Conservation (phyloP, 2,329 filamentous ascomycete genomes). For the Talaromyces sp. region DNA sequence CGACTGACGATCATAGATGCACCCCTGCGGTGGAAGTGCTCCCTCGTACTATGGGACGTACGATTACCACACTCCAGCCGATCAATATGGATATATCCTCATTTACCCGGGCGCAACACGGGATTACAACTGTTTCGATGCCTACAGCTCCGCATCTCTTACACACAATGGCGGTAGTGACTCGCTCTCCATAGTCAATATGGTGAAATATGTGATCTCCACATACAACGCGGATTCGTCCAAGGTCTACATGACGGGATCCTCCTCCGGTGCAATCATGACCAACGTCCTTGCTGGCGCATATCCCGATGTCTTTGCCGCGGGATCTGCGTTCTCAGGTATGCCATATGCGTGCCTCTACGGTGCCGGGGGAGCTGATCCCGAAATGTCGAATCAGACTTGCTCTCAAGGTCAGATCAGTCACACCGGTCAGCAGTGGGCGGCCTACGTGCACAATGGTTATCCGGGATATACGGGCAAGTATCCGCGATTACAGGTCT, state of each 20-base stretch:
- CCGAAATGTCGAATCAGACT: constrained; percentile 3
- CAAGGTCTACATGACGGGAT: constrained; percentile 15
- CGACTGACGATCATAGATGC: background rate
- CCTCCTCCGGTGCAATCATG: constrained; percentile 15
- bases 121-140: constrained; percentile 9
- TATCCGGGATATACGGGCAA: constrained; percentile 10
- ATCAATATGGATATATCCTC: constrained; percentile 10
- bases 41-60: constrained; percentile 6
- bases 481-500: constrained; percentile 10
- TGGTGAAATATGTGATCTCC: constrained; percentile 10
- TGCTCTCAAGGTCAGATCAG: constrained; percentile 8
- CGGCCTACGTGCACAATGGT: constrained; percentile 8
- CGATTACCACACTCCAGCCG: constrained; percentile 6
- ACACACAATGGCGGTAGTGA: constrained; percentile 6
- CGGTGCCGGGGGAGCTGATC: background rate
- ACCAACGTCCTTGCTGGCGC: constrained; percentile 13
- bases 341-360: constrained; percentile 9
- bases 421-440: constrained; percentile 4
- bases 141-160: background rate
- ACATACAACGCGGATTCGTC: constrained; percentile 11
- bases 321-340: constrained; percentile 10
- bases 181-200: constrained; percentile 5
- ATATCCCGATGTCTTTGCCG: constrained; percentile 14
- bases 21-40: constrained; percentile 10
- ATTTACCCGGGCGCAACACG: constrained; percentile 3